Base-by-base conservation (phyloP, 208 protist genomes). In the Kentomonas sorsogonicus region DNA sequence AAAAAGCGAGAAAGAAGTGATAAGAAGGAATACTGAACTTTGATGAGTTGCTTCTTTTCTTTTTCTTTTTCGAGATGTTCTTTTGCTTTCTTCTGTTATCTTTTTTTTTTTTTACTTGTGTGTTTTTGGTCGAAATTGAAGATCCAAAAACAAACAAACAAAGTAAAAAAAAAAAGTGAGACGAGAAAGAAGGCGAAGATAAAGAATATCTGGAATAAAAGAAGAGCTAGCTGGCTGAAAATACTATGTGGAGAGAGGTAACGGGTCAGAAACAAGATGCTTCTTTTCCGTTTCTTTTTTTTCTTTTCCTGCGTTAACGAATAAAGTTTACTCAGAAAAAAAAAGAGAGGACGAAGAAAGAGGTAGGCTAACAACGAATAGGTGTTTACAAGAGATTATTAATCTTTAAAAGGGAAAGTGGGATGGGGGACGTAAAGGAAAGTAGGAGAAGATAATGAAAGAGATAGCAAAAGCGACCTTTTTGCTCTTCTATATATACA, bases 291-390 rank as follows among this genome's bases (percentile, higher is more conserved):
- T 5, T n/a, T n/a, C 16, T 46, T 25, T 25, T 26, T 46, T 25
- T 46, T 38, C n/a, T 40, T 62, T 36, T 30, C 22, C 11, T 22
- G 10, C 16, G 2, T 3, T 22, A n/a, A n/a, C n/a, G n/a, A n/a
- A 3, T 55, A 47, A 25, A 33, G 0, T 2, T 22, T 6, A 3
- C 3, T 44, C 20, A 34, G 9, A 48, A 52, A 40, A 11, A 59
- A 53, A 48, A 48, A 40, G 40, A 62, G 39, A 52, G 33, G 55
- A 70, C 46, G 44, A 29, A 70, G n/a, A n/a, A n/a, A n/a, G n/a
- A n/a, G n/a, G n/a, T 41, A 29, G 25, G 9, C 7, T 46, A 56
- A 59, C 40, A 45, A 16, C 34, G 48, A 45, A 2, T 9, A 22
- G 25, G 51, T 47, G 51, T 39, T 25, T 9, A 26, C 27, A 53